phyloP scores from a whole-genome alignment of 345 rosid genomes.

The Camelina sativa region DNA sequence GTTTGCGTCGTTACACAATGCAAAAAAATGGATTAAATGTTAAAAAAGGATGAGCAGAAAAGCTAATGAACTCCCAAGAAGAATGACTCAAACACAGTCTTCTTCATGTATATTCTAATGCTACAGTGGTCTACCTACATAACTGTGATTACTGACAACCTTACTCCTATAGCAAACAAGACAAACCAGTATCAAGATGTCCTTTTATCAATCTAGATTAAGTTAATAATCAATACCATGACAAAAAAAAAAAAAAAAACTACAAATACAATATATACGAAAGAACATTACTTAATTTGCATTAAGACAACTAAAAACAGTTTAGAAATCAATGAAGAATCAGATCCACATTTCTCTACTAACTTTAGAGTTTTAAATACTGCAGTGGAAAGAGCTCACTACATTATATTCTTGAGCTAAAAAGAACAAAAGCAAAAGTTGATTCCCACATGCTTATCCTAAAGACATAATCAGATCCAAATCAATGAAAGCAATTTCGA shows the following conservation, averaged over 20 bases:
- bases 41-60: not conserved
- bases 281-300: slow-evolving; percentile 9
- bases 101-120: slow-evolving; percentile 10
- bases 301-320: not conserved
- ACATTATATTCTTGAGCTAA: not conserved
- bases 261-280: not conserved
- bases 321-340: slow-evolving; percentile 14
- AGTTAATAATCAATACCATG: not conserved
- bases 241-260: not conserved
- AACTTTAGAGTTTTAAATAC: not conserved
- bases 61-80: slow-evolving; percentile 14
- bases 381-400: not conserved
- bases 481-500: slow-evolving; percentile 1
- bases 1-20: not conserved
- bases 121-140: not conserved
- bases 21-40: not conserved
- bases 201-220: not conserved
- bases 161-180: slow-evolving; percentile 1
- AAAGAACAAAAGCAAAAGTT: not conserved
- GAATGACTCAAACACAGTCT: not conserved
- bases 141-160: slow-evolving; percentile 6
- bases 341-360: slow-evolving; percentile 3
- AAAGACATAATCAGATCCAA: slow-evolving; percentile 11
- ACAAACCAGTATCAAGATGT: slow-evolving; percentile 25
- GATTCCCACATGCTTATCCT: slow-evolving; percentile 17